Evolutionary conservation across 495 filamentous ascomycete species (phyloP), one percentile per base, ranked within the genome.

Genomic region (Podospora anserina): DNA sequence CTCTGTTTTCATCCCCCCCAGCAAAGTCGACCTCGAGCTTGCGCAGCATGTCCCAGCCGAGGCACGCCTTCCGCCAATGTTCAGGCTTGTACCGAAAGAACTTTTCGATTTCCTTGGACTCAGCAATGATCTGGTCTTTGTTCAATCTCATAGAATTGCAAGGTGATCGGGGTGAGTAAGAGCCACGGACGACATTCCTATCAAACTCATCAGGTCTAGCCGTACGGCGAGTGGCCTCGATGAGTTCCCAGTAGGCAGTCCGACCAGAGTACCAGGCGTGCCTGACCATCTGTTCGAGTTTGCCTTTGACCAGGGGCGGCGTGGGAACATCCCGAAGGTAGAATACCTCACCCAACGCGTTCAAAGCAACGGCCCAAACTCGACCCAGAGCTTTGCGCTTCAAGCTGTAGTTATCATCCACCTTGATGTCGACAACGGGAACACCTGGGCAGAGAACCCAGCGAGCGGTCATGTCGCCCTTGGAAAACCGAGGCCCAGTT

Each of bases 381-480:
- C 92, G 89, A 23, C 86, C 84, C 58, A 88, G 82, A 11, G 85
- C 80, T 71, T 90, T 86, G 28, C 94, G 88, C 69, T 86, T 86
- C 19, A 83, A 71, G 27, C 87, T 91, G 75, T 90, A 94, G 34
- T 85, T 86, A 30, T 96, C 91, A 72, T 98, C 96, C 4, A 97
- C 90, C 44, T 88, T 87, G 68, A 99, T 89, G 16, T 87, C 86
- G 49, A 97, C 87, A 58, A 99, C 94, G 5, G 95, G 95, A 5
- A 99, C 92, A 56, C 95, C 95, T 2, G 95, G 96, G 70, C 92
- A 91, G 27, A 99, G 82, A 26, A 91, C 88, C 93, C 94, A 98
- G 70, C 87, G 89, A 64, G 91, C 90, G 28, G 92, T 95, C 57
- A 93, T 82, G 66, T 94, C 90, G 5, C 92, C 93, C 30, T 88